phyloP scores from a whole-genome alignment of 2,329 filamentous ascomycete species.

The Penicillium sp. region DNA sequence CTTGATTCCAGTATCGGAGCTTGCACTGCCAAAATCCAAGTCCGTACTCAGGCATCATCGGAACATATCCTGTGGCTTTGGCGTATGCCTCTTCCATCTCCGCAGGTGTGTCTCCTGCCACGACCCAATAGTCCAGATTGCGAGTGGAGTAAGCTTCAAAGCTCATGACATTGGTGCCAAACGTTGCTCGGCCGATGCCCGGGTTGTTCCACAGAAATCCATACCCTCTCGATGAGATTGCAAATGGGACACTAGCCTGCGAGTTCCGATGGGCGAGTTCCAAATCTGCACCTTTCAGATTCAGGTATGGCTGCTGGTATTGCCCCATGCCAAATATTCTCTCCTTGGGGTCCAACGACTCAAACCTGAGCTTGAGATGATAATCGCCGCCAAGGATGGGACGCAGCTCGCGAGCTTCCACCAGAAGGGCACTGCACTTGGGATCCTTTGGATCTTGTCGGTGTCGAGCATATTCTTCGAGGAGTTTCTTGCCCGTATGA shows the following conservation, averaged over 20 bases:
- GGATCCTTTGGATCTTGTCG: conserved; percentile 49
- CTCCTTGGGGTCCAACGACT: conserved; percentile 50
- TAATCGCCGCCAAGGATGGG: conserved; percentile 51
- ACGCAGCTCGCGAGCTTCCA: conserved; percentile 55
- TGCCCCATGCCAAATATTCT: conserved; percentile 65
- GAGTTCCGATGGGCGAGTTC: conserved; percentile 63
- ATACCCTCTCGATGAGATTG: conserved; percentile 55
- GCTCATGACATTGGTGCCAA: conserved; percentile 56
- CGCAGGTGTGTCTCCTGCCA: conserved; percentile 51
- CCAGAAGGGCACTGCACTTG: conserved; percentile 52
- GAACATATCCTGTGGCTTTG: conserved; percentile 52
- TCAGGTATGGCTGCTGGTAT: conserved; percentile 59
- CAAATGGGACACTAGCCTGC: conserved; percentile 60
- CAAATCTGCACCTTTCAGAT: conserved; percentile 57
- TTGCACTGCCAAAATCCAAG: conserved; percentile 66
- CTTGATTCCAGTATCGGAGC: conserved; percentile 59
- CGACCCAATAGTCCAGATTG: conserved; percentile 59
- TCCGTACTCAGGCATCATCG: conserved; percentile 64
- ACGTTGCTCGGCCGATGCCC: conserved; percentile 53
- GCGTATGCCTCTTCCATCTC: conserved; percentile 55
- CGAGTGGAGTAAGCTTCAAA: conserved; percentile 57
- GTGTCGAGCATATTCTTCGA: conserved; percentile 51
- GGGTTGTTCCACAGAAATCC: conserved; percentile 64
- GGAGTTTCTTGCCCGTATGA: conserved; percentile 36
- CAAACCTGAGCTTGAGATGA: conserved; percentile 54